Base-by-base conservation (phyloP, 768 basidiomycete species). In the Rhodotorula diobovata region DNA sequence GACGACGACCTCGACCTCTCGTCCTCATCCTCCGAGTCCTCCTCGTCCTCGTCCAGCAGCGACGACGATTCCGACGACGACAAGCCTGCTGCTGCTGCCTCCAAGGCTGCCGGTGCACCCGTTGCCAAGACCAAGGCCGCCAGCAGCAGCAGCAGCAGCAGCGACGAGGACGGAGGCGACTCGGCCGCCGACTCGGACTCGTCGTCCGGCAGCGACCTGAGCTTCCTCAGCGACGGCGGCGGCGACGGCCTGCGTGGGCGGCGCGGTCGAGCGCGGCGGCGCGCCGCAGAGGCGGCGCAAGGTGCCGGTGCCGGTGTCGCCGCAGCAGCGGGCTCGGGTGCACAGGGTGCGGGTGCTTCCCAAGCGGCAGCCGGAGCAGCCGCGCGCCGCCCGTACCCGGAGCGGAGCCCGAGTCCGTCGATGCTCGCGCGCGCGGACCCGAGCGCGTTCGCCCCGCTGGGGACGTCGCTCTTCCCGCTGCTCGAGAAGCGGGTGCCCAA, bases 391-490 rank as follows among this genome's bases (percentile, higher is more conserved):
- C 73, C 73, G 10, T 74, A 74, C 45, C 73, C 73, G 4, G 65
- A 66, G 37, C 46, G 65, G 20, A 55, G 57, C 21, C 64, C 69
- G 10, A 68, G 66, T 0, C 73, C 73, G 14, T 61, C 59, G 10
- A 25, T 23, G n/a, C 59, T 60, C n/a, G 30, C 37, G 30, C n/a
- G 46, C 18, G 35, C 62, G 25, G 69, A 71, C 54, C 73, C 73
- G 32, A 39, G 41, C 30, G 60, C 63, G 23, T 63, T 68, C n/a
- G 66, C 71, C 4, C 65, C 73, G 18, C 64, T 74, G 14, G 73
- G 73, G 2, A 57, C 55, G 37, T 43, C 61, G 7, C n/a, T 65
- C 30, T 74, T 74, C 63, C 73, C 73, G 21, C 34, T 70, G 28
- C 53, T 74, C 37, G 58, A 63, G 60, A 51, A 28, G 20, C 41